Evolutionary conservation across 305 asterid species (phyloP).

Genomic region (Solanum hybrid): DNA sequence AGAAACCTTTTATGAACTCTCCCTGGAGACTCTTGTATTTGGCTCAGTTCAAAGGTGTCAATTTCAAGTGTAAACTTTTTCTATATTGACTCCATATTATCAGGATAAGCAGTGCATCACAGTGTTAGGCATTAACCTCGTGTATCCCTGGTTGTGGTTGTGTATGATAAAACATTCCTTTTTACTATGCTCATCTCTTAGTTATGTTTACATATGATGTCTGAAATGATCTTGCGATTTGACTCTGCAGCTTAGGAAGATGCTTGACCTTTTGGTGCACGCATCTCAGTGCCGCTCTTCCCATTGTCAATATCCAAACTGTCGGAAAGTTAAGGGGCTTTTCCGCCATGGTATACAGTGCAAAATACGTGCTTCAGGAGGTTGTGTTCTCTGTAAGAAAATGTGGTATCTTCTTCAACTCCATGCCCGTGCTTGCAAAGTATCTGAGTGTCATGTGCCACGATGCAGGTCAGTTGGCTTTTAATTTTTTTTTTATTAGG

Average conservation of each 20-base stretch:
- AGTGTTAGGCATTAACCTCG: background rate
- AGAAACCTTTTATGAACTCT: background rate
- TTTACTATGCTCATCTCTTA: background rate
- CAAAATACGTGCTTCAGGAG: slow-evolving; percentile 85
- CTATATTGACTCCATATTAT: background rate
- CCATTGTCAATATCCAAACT: slow-evolving; percentile 76
- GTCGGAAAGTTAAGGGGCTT: slow-evolving; percentile 97
- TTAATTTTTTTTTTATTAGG: background rate
- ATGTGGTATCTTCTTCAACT: slow-evolving; percentile 99
- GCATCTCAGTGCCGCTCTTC: slow-evolving; percentile 88
- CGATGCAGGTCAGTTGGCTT: slow-evolving; percentile 77
- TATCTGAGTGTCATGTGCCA: slow-evolving; percentile 77
- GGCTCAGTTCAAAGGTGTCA: background rate
- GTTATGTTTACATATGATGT: background rate
- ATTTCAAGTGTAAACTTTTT: background rate
- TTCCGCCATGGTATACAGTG: slow-evolving; percentile 89
- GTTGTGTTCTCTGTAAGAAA: slow-evolving; percentile 82
- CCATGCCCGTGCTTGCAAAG: slow-evolving; percentile 95
- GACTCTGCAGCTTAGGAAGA: slow-evolving; percentile 72
- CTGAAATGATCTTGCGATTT: slow-evolving; percentile 16
- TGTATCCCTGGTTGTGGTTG: background rate
- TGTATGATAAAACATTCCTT: background rate
- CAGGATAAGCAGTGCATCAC: background rate
- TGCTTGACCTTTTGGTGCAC: slow-evolving; percentile 95
- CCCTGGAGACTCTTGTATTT: background rate